phyloP scores from a whole-genome alignment of 208 protist genomes.

The Porcisia deanei region DNA sequence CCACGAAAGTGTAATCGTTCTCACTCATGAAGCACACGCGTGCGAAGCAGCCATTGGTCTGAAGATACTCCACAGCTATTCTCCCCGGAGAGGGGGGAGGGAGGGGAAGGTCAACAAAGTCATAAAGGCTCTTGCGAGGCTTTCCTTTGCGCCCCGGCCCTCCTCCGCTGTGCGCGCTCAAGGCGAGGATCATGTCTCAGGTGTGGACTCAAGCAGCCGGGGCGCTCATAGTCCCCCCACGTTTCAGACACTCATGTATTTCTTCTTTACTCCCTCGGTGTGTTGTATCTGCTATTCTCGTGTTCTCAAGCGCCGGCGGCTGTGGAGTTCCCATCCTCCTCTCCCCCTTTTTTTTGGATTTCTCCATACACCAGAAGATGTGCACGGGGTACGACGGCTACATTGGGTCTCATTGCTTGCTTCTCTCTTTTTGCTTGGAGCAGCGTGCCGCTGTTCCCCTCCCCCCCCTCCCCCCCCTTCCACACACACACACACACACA shows the following conservation, averaged over 20 bases:
- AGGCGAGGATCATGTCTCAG: not conserved
- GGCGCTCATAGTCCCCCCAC: not conserved
- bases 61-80: not conserved
- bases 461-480: not conserved
- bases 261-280: not conserved
- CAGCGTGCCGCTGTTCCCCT: not conserved
- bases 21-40: no score
- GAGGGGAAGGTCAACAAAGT: not conserved
- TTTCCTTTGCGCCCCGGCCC: not conserved
- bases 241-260: not conserved
- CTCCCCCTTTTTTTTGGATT: not conserved
- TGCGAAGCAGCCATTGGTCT: not conserved
- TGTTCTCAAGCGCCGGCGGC: not conserved
- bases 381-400: not conserved
- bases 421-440: not conserved
- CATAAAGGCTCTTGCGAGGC: not conserved
- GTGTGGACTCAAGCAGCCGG: no score
- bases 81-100: no score
- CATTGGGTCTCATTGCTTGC: not conserved
- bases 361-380: not conserved
- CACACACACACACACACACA: constrained; percentile 1
- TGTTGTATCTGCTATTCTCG: no score
- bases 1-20: no score
- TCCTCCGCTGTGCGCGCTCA: not conserved
- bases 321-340: not conserved